Base-by-base conservation (phyloP, 768 basidiomycete genomes). In the Suillus americanus region DNA sequence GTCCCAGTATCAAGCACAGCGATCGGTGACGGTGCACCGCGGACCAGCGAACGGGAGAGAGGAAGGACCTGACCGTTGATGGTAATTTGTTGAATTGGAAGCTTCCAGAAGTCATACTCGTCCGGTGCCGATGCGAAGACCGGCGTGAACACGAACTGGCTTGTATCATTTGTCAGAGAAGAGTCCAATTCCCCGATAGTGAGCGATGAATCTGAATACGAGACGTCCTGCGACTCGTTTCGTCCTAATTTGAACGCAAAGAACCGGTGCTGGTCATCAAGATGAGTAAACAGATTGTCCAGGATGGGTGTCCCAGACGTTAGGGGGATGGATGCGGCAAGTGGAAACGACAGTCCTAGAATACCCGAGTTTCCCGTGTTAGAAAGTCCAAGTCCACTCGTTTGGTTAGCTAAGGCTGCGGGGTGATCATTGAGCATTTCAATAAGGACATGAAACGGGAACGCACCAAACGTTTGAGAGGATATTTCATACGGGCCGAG, bases 1-100 rank as follows among this genome's bases (percentile, higher is more conserved):
- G 85, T 86, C 4, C 87, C 87, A 30, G 86, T 86, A 69, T 90
- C 89, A 33, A 89, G 79, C 30, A 90, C 82, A 4, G 83, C 87
- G 57, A 89, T 82, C 0, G 82, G 80, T 2, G 75, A 68, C 14
- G 73, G 56, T 28, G 83, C 77, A 23, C 79, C 79, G 5, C 67
- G 71, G 33, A 86, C 75, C 62, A 80, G 79, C 18, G 87, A 86
- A 18, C 70, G 63, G 2, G 85, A 81, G 20, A 87, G 70, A 0
- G 72, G 61, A 41, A 89, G 75, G 0, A 71, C 54, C 28, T 73
- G 71, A 8, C 76, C 75, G 63, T 86, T 79, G 69, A 87, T 74
- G 13, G 79, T 82, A 62, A 88, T 66, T 51, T 72, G 72, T 23
- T 73, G 76, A 50, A 86, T 71, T 0, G 85, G 81, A 10, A 88